Percentiles rank a stretch among this genome's conserved stretches.
Conservation (phyloP, 2,329 filamentous ascomycete genomes). For the Trichoderma atrobrunneum region DNA sequence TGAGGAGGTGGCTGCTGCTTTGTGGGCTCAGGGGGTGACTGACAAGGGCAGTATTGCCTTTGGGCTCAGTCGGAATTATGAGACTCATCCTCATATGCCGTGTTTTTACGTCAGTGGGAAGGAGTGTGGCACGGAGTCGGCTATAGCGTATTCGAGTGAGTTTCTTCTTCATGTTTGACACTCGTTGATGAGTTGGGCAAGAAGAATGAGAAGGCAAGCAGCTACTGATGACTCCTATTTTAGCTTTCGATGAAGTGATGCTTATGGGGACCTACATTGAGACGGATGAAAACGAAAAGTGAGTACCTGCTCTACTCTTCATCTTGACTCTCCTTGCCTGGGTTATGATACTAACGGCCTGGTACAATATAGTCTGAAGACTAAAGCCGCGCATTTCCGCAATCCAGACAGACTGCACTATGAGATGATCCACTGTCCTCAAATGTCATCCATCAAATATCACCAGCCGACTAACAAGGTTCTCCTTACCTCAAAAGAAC, state of each 20-base stretch:
- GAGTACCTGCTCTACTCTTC: constrained; percentile 15
- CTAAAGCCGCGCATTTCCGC: constrained; percentile 22
- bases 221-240: not conserved
- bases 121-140: constrained; percentile 40
- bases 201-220: not conserved
- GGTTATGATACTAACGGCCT: not conserved
- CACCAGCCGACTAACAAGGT: constrained; percentile 42
- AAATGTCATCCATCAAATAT: constrained; percentile 49
- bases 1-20: constrained; percentile 30
- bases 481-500: constrained; percentile 41
- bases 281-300: constrained; percentile 44
- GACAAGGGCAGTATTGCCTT: constrained; percentile 42
- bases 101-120: constrained; percentile 41
- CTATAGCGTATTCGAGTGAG: constrained; percentile 46
- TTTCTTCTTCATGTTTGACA: constrained; percentile 16
- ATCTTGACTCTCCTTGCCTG: not conserved
- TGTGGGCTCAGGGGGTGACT: constrained; percentile 40
- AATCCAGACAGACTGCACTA: not conserved
- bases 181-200: not conserved
- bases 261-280: constrained; percentile 43
- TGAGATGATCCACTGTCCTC: constrained; percentile 37
- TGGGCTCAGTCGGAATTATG: constrained; percentile 29
- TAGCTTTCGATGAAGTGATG: constrained; percentile 36
- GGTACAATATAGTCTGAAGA: not conserved
- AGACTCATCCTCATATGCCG: constrained; percentile 34